Conservation (phyloP, 371 early-diverging fungal genomes). For the Furculomyces boomerangus region DNA sequence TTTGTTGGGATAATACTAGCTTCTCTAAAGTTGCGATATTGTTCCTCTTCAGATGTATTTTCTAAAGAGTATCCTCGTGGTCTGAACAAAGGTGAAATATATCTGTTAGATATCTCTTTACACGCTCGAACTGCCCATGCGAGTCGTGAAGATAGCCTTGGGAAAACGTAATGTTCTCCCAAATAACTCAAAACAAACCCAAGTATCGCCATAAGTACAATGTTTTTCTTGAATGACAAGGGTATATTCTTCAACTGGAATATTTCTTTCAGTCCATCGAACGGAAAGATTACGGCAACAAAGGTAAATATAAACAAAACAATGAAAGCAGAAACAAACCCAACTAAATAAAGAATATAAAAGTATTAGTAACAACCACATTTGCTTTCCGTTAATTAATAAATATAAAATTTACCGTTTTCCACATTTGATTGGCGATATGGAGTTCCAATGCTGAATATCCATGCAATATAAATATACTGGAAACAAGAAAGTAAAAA, state of each 20-base stretch:
- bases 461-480: slow-evolving; percentile 74
- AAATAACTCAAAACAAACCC: slow-evolving; percentile 15
- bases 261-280: slow-evolving; percentile 16
- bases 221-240: slow-evolving; percentile 11
- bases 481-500: slow-evolving; percentile 81
- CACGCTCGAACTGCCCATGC: not conserved
- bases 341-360: too few species aligned
- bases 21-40: not conserved
- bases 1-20: not conserved
- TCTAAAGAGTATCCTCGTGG: not conserved
- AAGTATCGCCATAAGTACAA: slow-evolving; percentile 12
- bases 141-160: slow-evolving; percentile 9
- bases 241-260: slow-evolving; percentile 31
- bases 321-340: slow-evolving; percentile 33
- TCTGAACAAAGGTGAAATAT: not conserved
- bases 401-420: too few species aligned
- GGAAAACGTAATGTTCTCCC: slow-evolving; percentile 17
- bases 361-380: too few species aligned
- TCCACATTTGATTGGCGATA: slow-evolving; percentile 63
- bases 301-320: slow-evolving; percentile 29
- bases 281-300: slow-evolving; percentile 30
- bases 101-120: not conserved
- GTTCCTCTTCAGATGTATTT: not conserved
- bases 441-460: slow-evolving; percentile 88
- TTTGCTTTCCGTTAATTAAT: too few species aligned